These are phyloP conservation scores for Xylaria polymorpha DNA, from an alignment of 2,329 filamentous ascomycete species.

Conservation along the genomic window DNA sequence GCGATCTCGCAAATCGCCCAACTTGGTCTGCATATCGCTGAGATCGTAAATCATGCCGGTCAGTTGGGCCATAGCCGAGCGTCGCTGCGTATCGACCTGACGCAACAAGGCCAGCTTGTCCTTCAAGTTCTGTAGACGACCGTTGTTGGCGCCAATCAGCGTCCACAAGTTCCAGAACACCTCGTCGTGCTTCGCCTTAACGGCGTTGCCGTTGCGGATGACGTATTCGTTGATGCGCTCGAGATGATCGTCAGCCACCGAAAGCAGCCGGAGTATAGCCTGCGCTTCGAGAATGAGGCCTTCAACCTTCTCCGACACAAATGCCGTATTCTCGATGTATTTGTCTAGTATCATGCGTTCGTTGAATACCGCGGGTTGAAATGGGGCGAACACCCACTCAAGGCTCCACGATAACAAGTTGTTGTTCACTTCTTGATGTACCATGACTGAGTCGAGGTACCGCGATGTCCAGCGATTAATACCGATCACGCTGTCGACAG, in stretches of 20 bases:
- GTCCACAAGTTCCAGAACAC: slow-evolving; percentile 79
- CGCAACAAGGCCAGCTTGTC: slow-evolving; percentile 72
- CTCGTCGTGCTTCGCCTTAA: slow-evolving; percentile 70
- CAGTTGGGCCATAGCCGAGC: slow-evolving; percentile 75
- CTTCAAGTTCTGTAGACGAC: slow-evolving; percentile 69
- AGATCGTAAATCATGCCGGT: slow-evolving; percentile 76
- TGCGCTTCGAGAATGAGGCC: slow-evolving; percentile 77
- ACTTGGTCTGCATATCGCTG: slow-evolving; percentile 75
- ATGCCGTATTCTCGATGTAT: slow-evolving; percentile 77
- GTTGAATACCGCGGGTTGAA: slow-evolving; percentile 69
- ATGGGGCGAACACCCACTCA: slow-evolving; percentile 67
- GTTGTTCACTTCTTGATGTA: slow-evolving; percentile 49
- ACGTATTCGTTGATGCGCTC: slow-evolving; percentile 76
- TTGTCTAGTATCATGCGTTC: slow-evolving; percentile 75
- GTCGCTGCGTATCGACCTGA: slow-evolving; percentile 74
- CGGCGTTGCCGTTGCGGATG: slow-evolving; percentile 69
- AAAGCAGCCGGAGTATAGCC: slow-evolving; percentile 72
- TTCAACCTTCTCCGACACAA: slow-evolving; percentile 76
- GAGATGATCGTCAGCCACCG: slow-evolving; percentile 75
- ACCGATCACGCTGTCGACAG: slow-evolving; percentile 78
- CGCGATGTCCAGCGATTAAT: slow-evolving; percentile 81
- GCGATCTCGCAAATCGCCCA: slow-evolving; percentile 77
- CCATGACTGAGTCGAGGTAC: slow-evolving; percentile 71
- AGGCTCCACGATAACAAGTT: slow-evolving; percentile 54
- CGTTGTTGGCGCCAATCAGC: slow-evolving; percentile 75